Conservation (phyloP, 2,329 filamentous ascomycete genomes). For the Fusarium mundagurra region DNA sequence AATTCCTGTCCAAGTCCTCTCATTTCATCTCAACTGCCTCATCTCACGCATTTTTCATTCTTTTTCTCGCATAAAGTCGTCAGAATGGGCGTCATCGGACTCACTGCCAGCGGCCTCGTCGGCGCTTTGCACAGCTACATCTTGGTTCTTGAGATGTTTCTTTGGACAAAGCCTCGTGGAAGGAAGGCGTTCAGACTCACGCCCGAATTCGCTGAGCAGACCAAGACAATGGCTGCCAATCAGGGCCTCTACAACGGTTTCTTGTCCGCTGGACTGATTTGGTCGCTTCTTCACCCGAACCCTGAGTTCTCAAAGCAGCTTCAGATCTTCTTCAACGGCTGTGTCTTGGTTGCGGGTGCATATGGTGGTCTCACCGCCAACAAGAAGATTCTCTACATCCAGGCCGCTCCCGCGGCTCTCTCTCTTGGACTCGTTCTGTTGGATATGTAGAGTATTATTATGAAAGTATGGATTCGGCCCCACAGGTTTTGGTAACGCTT, state of each 20-base stretch:
- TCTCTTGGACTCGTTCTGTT: constrained; percentile 45
- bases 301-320: constrained; percentile 55
- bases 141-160: constrained; percentile 59
- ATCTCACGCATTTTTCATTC: neutral
- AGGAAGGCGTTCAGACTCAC: constrained; percentile 56
- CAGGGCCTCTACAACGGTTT: constrained; percentile 65
- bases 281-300: constrained; percentile 58
- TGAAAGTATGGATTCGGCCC: neutral
- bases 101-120: constrained; percentile 50
- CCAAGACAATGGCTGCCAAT: constrained; percentile 58
- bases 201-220: constrained; percentile 57
- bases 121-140: constrained; percentile 60
- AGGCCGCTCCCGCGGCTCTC: constrained; percentile 48
- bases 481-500: neutral
- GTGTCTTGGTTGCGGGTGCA: constrained; percentile 56
- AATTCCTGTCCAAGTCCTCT: neutral
- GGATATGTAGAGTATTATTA: constrained; percentile 14
- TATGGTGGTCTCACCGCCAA: constrained; percentile 56
- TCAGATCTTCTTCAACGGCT: constrained; percentile 58
- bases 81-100: constrained; percentile 49
- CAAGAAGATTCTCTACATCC: constrained; percentile 55
- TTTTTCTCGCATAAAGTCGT: constrained; percentile 29
- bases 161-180: constrained; percentile 59
- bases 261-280: constrained; percentile 58
- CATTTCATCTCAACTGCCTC: neutral